phyloP scores from a whole-genome alignment of 1,284 basidiomycete species.

The Sanguinoderma infundibulare region DNA sequence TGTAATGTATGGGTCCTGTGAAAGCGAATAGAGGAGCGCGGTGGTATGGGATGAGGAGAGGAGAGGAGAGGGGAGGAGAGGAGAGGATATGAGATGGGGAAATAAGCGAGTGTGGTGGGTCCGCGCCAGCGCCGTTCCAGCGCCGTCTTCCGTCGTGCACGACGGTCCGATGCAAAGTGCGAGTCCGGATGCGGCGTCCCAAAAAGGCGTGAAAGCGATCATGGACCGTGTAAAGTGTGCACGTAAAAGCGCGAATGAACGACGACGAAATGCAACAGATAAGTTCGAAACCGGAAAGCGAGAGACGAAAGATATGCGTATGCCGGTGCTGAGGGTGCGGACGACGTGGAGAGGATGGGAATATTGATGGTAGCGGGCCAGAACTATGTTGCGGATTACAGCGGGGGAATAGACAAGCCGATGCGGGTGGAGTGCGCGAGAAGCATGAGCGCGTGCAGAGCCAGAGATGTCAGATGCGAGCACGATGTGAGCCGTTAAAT shows the following conservation, averaged over 20 bases:
- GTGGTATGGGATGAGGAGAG: conserved; percentile 4
- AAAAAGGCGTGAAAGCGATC: conserved; percentile 6
- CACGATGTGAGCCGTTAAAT: conserved; percentile 27
- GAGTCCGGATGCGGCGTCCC: conserved; percentile 17
- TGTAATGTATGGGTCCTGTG: conserved; percentile 26
- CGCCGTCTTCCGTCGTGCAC: conserved; percentile 11
- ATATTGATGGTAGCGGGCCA: background rate
- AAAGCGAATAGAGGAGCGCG: conserved; percentile 17
- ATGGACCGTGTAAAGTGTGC: conserved; percentile 16
- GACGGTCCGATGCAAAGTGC: conserved; percentile 13
- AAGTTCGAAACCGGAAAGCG: conserved; percentile 18
- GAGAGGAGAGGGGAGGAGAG: conserved; percentile 2
- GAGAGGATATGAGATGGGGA: conserved; percentile 5
- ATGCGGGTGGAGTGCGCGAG: conserved; percentile 16
- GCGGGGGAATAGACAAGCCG: conserved; percentile 1
- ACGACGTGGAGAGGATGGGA: conserved; percentile 5
- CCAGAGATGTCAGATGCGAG: conserved; percentile 20
- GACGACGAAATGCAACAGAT: conserved; percentile 26
- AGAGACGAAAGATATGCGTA: conserved; percentile 4
- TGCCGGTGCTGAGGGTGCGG: conserved; percentile 8
- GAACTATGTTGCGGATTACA: conserved; percentile 9
- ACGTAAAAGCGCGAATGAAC: conserved; percentile 16
- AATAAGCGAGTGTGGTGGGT: conserved; percentile 24
- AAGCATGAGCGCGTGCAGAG: conserved; percentile 20
- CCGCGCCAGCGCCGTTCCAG: conserved; percentile 12